Evolutionary conservation across 371 early-diverging fungal species (phyloP).

Genomic region (Haplosporangium sp.): DNA sequence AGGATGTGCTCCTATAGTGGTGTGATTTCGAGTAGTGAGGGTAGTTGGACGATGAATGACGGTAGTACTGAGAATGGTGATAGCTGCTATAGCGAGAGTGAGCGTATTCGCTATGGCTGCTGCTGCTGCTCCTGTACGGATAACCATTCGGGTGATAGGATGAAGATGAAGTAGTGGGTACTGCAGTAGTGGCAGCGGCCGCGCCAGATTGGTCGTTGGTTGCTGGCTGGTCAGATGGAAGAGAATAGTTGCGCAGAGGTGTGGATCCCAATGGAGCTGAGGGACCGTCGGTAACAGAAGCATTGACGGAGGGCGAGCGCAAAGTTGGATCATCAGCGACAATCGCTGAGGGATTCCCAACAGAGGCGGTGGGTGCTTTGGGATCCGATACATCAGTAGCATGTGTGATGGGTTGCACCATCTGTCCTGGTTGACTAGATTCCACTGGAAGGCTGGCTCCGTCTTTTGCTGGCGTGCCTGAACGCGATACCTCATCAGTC

Average conservation of each 20-base stretch:
- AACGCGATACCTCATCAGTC: slow-evolving; percentile 23
- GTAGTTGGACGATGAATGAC: slow-evolving; percentile 30
- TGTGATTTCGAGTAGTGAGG: slow-evolving; percentile 33
- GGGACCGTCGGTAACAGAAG: slow-evolving; percentile 8
- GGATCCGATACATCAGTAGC: background rate
- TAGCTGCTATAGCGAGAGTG: slow-evolving; percentile 32
- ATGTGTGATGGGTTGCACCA: background rate
- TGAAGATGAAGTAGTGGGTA: background rate
- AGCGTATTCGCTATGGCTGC: slow-evolving; percentile 28
- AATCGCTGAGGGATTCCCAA: background rate
- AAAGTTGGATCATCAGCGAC: slow-evolving; percentile 12
- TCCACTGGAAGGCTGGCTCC: slow-evolving; percentile 8
- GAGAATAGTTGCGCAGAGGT: slow-evolving; percentile 15
- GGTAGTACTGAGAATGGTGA: slow-evolving; percentile 35
- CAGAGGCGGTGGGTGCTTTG: slow-evolving; percentile 4
- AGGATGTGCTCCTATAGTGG: slow-evolving; percentile 34
- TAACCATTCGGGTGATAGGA: slow-evolving; percentile 16
- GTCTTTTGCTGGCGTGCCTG: slow-evolving; percentile 29
- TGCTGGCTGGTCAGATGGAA: slow-evolving; percentile 10
- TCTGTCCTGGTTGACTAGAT: background rate
- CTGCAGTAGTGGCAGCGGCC: background rate
- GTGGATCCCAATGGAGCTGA: slow-evolving; percentile 11
- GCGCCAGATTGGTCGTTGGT: slow-evolving; percentile 10
- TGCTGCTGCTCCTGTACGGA: slow-evolving; percentile 16
- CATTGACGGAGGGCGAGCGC: slow-evolving; percentile 3